Evolutionary conservation across 2,329 filamentous ascomycete species (phyloP).

Genomic region (Rhinocladiella mackenziei): DNA sequence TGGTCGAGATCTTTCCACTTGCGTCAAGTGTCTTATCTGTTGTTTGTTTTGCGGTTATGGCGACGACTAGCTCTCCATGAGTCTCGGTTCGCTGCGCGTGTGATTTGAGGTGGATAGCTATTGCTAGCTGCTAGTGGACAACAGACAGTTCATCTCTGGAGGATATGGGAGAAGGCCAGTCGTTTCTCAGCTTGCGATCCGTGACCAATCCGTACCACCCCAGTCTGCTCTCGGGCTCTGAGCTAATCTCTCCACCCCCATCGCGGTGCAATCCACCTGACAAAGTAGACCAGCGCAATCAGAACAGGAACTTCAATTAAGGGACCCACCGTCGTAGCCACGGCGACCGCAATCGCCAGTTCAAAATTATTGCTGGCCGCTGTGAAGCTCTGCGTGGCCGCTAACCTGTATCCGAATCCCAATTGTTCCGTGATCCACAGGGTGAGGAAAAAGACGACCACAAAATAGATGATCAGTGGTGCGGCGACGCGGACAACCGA

Average conservation of each 20-base stretch:
- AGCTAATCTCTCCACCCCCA: constrained; percentile 6
- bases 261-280: constrained; percentile 46
- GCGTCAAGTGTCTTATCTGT: no score
- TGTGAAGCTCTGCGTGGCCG: constrained; percentile 77
- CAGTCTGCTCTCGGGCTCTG: no score
- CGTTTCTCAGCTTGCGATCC: no score
- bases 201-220: no score
- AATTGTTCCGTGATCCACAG: constrained; percentile 58
- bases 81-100: no score
- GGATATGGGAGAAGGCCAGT: no score
- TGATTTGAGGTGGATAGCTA: no score
- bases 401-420: constrained; percentile 68
- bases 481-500: constrained; percentile 77
- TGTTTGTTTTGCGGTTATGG: no score
- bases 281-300: constrained; percentile 69
- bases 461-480: constrained; percentile 77
- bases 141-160: no score
- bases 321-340: constrained; percentile 79
- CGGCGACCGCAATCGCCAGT: constrained; percentile 80
- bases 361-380: constrained; percentile 94
- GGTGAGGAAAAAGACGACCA: constrained; percentile 68
- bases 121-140: no score
- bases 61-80: no score
- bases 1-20: no score
- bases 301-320: constrained; percentile 83